These are phyloP conservation scores for Danielozyma ontarioensis DNA, from an alignment of 805 yeast genomes.

Conservation along the genomic window DNA sequence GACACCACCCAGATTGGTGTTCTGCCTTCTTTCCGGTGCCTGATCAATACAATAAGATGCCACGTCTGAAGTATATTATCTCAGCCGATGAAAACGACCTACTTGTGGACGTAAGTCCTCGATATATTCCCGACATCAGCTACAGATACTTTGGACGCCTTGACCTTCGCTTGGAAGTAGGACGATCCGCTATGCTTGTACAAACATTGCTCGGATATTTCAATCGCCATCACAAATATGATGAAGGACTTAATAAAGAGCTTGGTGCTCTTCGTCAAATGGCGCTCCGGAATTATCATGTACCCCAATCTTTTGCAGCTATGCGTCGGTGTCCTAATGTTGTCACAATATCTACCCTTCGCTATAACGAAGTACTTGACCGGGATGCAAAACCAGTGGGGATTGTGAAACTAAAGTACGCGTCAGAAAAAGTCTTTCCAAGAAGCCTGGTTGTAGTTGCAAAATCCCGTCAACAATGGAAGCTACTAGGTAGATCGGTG, in stretches of 20 bases:
- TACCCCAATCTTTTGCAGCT: constrained; percentile 20
- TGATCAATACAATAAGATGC: constrained; percentile 21
- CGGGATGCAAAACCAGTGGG: constrained; percentile 9
- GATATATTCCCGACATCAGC: constrained; percentile 27
- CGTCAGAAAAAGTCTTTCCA: constrained; percentile 14
- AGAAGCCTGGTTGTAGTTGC: constrained; percentile 17
- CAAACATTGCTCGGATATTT: constrained; percentile 19
- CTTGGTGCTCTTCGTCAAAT: constrained; percentile 13
- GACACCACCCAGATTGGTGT: constrained; percentile 15
- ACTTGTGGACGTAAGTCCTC: constrained; percentile 22
- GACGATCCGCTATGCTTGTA: constrained; percentile 18
- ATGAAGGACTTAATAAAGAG: constrained; percentile 9
- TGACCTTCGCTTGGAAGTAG: constrained; percentile 24
- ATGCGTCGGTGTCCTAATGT: constrained; percentile 25
- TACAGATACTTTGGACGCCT: constrained; percentile 24
- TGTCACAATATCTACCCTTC: constrained; percentile 14
- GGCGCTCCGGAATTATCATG: constrained; percentile 17
- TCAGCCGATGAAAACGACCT: constrained; percentile 11
- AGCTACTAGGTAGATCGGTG: constrained; percentile 27
- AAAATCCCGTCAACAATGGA: constrained; percentile 31
- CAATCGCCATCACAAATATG: constrained; percentile 7
- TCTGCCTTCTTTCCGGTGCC: constrained; percentile 16
- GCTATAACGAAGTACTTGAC: constrained; percentile 22
- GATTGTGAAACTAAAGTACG: constrained; percentile 7
- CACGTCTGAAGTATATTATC: constrained; percentile 24